These are phyloP conservation scores for Mycena galericulata DNA, from an alignment of 768 basidiomycete species.

Conservation along the genomic window DNA sequence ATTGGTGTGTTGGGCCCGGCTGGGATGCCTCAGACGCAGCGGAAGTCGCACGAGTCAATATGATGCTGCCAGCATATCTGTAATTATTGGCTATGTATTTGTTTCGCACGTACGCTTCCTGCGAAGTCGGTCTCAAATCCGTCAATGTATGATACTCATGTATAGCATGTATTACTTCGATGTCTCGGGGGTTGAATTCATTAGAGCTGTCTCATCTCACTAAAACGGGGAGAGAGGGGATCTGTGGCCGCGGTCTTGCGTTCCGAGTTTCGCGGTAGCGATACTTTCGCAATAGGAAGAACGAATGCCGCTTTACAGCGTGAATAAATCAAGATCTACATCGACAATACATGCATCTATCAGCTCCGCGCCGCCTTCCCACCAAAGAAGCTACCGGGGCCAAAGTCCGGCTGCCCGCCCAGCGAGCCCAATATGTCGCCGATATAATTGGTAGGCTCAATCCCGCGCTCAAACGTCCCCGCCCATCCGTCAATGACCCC, in stretches of 20 bases:
- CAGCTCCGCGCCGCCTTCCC: background rate
- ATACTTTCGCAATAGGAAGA: no score
- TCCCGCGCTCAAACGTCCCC: constrained; percentile 44
- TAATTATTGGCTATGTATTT: constrained; percentile 5
- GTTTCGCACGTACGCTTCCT: background rate
- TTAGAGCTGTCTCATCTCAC: no score
- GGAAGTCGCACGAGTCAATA: constrained; percentile 16
- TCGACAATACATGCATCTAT: no score
- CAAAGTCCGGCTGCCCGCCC: constrained; percentile 33
- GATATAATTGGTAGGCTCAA: constrained; percentile 44
- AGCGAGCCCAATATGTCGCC: constrained; percentile 45
- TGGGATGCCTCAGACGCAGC: constrained; percentile 7
- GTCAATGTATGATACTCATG: constrained; percentile 19
- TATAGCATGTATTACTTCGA: no score
- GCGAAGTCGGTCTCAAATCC: background rate
- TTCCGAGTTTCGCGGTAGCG: no score
- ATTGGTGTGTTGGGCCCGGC: background rate
- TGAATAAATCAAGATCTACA: background rate
- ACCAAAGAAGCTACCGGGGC: constrained; percentile 13
- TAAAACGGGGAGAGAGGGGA: no score
- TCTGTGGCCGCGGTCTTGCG: no score
- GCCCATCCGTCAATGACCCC: constrained; percentile 52
- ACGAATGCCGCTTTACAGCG: no score
- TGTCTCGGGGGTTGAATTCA: no score
- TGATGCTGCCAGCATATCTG: no score